Conservation (phyloP, 2,329 filamentous ascomycete genomes). For the Alternaria gansuensis region DNA sequence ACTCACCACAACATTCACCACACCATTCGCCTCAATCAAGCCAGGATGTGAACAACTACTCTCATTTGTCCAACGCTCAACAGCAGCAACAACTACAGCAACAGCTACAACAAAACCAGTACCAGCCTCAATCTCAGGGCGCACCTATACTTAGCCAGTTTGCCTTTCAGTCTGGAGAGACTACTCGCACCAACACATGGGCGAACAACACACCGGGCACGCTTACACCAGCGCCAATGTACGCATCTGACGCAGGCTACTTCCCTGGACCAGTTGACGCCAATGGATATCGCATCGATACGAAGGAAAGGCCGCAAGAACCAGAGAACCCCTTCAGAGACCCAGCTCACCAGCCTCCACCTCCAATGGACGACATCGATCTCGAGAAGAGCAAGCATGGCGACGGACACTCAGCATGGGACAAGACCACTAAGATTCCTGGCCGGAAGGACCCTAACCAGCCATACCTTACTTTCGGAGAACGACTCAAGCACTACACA, state of each 20-base stretch:
- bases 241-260: conserved; percentile 33
- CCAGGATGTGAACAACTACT: conserved; percentile 20
- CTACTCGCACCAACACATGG: conserved; percentile 43
- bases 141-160: conserved; percentile 22
- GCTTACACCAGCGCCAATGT: conserved; percentile 36
- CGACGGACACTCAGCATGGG: conserved; percentile 30
- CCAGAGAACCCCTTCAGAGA: conserved; percentile 34
- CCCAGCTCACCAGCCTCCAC: conserved; percentile 23
- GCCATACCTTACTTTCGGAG: conserved; percentile 40
- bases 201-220: conserved; percentile 16
- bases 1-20: background rate
- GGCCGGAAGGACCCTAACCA: conserved; percentile 48
- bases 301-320: conserved; percentile 34
- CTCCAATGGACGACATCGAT: conserved; percentile 35
- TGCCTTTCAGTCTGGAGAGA: conserved; percentile 31
- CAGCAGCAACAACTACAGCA: conserved; percentile 11
- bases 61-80: conserved; percentile 18
- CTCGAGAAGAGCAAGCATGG: conserved; percentile 44
- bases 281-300: conserved; percentile 41
- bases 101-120: conserved; percentile 22
- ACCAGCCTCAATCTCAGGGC: conserved; percentile 7
- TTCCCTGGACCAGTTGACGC: conserved; percentile 33
- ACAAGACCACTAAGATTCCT: conserved; percentile 39
- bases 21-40: conserved; percentile 19
- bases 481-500: conserved; percentile 54